Percentiles rank a stretch among this genome's conserved stretches.
Conservation (phyloP, 257 asterid species). For the Jaltomata sinuosa region DNA sequence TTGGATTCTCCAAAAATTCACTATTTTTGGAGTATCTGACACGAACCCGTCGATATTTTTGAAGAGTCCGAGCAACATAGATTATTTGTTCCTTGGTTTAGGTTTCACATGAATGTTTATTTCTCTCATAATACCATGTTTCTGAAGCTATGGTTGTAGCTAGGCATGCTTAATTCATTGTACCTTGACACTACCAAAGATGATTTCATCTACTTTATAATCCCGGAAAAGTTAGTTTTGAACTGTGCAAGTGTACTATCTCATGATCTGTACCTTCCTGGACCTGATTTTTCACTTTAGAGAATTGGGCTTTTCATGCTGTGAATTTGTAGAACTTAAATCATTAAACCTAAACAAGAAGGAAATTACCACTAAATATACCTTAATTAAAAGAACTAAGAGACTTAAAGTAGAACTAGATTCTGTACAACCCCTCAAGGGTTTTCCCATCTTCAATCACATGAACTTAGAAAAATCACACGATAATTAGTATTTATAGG, state of each 20-base stretch:
- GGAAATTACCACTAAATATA: not conserved
- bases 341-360: not conserved
- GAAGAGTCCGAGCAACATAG: no score
- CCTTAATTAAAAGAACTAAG: not conserved
- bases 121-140: not conserved
- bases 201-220: not conserved
- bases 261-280: not conserved
- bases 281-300: not conserved
- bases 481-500: not conserved
- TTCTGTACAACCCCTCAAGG: not conserved
- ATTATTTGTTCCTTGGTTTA: not conserved
- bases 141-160: not conserved
- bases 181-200: not conserved
- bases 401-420: not conserved
- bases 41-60: no score
- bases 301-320: not conserved
- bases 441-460: not conserved
- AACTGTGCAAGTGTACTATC: not conserved
- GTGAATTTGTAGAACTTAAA: not conserved
- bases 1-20: no score
- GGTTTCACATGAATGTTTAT: not conserved
- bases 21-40: no score
- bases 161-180: not conserved
- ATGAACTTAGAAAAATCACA: not conserved
- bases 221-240: not conserved